phyloP scores from a whole-genome alignment of 805 yeast genomes.

The Yarrowia osloensis region DNA sequence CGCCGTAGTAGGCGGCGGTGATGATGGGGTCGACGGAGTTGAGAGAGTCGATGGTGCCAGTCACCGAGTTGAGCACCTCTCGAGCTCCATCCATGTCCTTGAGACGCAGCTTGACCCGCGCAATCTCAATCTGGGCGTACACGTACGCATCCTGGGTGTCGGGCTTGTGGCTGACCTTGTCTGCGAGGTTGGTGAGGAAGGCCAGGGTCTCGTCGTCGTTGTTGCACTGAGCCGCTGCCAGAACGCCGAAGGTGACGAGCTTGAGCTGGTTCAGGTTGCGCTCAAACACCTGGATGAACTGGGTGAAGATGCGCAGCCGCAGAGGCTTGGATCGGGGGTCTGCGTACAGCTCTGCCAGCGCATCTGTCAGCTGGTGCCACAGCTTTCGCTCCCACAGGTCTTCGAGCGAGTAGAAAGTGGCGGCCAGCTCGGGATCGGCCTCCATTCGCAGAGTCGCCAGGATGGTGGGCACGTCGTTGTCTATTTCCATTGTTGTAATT shows the following conservation, averaged over 20 bases:
- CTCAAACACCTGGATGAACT: slow-evolving; percentile 66
- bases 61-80: slow-evolving; percentile 63
- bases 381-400: slow-evolving; percentile 84
- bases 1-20: slow-evolving; percentile 79
- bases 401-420: slow-evolving; percentile 68
- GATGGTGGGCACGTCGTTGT: slow-evolving; percentile 49
- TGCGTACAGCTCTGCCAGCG: slow-evolving; percentile 61
- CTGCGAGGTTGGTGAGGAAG: slow-evolving; percentile 50
- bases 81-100: slow-evolving; percentile 62
- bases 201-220: slow-evolving; percentile 53
- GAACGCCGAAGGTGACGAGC: slow-evolving; percentile 71
- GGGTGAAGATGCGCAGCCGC: slow-evolving; percentile 66
- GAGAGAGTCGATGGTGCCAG: slow-evolving; percentile 56
- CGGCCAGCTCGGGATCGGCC: slow-evolving; percentile 63
- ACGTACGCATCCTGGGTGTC: slow-evolving; percentile 53
- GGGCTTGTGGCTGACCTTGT: slow-evolving; percentile 48
- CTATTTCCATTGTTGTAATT: slow-evolving; percentile 9
- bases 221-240: slow-evolving; percentile 50
- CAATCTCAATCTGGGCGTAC: slow-evolving; percentile 68
- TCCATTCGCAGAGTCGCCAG: slow-evolving; percentile 65
- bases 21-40: slow-evolving; percentile 63
- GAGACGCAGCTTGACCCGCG: slow-evolving; percentile 64
- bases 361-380: slow-evolving; percentile 89
- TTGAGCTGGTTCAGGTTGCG: slow-evolving; percentile 77
- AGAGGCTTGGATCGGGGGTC: slow-evolving; percentile 54